Conservation (phyloP, 2,329 filamentous ascomycete species). For the Chrysosporium queenslandicum region DNA sequence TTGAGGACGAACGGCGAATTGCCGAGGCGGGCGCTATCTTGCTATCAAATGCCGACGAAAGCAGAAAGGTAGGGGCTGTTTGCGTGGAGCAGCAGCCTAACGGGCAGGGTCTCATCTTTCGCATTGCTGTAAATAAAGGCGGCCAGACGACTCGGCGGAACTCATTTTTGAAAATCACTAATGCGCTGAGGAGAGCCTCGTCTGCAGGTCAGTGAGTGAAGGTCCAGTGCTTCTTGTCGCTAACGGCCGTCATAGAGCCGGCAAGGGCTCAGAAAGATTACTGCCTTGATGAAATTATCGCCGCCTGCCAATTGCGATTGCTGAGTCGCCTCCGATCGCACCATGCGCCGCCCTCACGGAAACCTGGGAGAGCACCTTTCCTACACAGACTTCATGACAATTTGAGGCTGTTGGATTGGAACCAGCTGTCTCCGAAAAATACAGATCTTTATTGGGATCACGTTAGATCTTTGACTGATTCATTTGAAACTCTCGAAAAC, state of each 20-base stretch:
- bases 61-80: slow-evolving; percentile 3
- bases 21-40: not conserved
- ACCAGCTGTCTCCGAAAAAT: not conserved
- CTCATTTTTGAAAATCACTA: not conserved
- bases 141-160: not conserved
- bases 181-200: slow-evolving; percentile 1
- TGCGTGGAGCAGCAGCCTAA: not conserved
- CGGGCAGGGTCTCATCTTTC: not conserved
- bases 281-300: slow-evolving; percentile 1
- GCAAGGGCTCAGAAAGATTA: not conserved
- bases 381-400: not conserved
- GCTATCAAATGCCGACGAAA: not conserved
- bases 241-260: not conserved
- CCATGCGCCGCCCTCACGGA: not conserved
- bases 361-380: not conserved
- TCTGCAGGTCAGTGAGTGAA: not conserved
- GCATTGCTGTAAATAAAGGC: slow-evolving; percentile 3
- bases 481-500: not conserved
- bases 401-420: not conserved
- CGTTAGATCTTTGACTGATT: not conserved
- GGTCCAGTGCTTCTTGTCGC: not conserved
- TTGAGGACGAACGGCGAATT: not conserved
- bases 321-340: slow-evolving; percentile 2
- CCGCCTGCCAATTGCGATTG: slow-evolving; percentile 1
- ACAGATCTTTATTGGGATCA: not conserved